Evolutionary conservation across 352 stramenopile species (phyloP).

Genomic region (Pythium myriotylum): DNA sequence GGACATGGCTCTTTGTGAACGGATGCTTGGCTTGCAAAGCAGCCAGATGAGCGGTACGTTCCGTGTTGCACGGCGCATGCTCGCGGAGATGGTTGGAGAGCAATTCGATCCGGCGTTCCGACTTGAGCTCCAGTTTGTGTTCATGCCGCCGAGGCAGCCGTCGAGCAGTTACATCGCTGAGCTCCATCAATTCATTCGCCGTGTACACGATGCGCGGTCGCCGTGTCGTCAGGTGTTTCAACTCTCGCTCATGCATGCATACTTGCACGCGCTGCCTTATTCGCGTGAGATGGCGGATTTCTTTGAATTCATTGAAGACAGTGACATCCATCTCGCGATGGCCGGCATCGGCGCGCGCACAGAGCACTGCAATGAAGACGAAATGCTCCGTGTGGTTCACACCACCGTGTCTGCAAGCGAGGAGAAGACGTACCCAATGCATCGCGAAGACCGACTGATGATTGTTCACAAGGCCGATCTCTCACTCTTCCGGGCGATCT

Average conservation of each 20-base stretch:
- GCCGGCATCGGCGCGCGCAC: background rate
- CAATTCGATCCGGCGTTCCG: slow-evolving; percentile 4
- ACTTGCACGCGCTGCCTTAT: slow-evolving; percentile 13
- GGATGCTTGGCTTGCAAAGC: background rate
- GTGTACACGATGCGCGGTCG: background rate
- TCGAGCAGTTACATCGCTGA: slow-evolving; percentile 4
- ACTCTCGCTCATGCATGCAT: slow-evolving; percentile 7
- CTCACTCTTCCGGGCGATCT: background rate
- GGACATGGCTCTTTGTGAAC: slow-evolving; percentile 13
- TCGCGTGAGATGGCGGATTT: slow-evolving; percentile 7
- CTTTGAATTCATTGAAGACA: background rate
- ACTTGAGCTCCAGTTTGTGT: slow-evolving; percentile 15
- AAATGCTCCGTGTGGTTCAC: background rate
- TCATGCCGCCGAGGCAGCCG: slow-evolving; percentile 14
- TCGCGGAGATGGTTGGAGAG: background rate
- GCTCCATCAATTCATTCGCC: slow-evolving; percentile 2
- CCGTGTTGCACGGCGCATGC: background rate
- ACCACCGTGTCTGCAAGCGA: background rate
- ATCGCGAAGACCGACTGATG: slow-evolving; percentile 8
- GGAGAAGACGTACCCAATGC: too few species aligned
- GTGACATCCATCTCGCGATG: slow-evolving; percentile 9
- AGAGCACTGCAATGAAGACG: background rate
- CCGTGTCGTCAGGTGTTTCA: slow-evolving; percentile 3
- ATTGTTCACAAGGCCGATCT: slow-evolving; percentile 6
- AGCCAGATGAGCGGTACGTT: background rate